A percentile compares a stretch with the other conserved stretches of the same genome.
These are phyloP conservation scores for Wickerhamiella allomyrinae DNA, from an alignment of 805 yeast genomes.

Conservation along the genomic window DNA sequence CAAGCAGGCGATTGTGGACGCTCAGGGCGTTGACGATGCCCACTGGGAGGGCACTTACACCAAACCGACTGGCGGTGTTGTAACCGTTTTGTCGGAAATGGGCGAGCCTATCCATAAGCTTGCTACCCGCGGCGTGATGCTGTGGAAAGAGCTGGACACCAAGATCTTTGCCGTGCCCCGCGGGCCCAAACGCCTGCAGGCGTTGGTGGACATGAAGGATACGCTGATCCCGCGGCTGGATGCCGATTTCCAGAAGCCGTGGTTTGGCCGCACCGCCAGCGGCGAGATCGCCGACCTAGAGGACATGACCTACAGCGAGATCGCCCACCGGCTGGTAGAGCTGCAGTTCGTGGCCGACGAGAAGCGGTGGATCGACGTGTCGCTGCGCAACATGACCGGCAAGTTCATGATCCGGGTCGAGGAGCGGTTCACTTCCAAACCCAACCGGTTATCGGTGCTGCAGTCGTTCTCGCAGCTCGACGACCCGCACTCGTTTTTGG, in stretches of 20 bases:
- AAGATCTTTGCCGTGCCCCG: slow-evolving; percentile 86
- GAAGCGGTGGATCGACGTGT: slow-evolving; percentile 71
- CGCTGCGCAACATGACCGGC: slow-evolving; percentile 78
- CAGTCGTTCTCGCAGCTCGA: slow-evolving; percentile 56
- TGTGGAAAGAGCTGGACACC: slow-evolving; percentile 96
- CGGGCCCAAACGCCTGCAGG: slow-evolving; percentile 62
- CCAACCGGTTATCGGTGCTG: slow-evolving; percentile 41
- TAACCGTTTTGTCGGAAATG: slow-evolving; percentile 96
- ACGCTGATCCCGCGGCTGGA: slow-evolving; percentile 75
- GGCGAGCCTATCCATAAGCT: slow-evolving; percentile 99
- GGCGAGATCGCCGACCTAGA: slow-evolving; percentile 78
- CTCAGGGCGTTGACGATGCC: slow-evolving; percentile 77
- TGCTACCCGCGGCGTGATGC: slow-evolving; percentile 93
- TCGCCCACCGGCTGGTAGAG: slow-evolving; percentile 74
- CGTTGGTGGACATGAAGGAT: slow-evolving; percentile 68
- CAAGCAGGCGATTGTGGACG: slow-evolving; percentile 76
- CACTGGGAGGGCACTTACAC: slow-evolving; percentile 92
- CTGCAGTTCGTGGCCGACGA: slow-evolving; percentile 72
- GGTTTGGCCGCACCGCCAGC: slow-evolving; percentile 73
- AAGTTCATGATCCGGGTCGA: slow-evolving; percentile 85
- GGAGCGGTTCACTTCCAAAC: slow-evolving; percentile 69
- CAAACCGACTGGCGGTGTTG: slow-evolving; percentile 91
- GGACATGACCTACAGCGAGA: slow-evolving; percentile 92
- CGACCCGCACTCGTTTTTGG: slow-evolving; percentile 45
- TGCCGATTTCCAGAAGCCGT: slow-evolving; percentile 93